Conservation (phyloP, 768 basidiomycete species). For the Pisolithus orientalis region DNA sequence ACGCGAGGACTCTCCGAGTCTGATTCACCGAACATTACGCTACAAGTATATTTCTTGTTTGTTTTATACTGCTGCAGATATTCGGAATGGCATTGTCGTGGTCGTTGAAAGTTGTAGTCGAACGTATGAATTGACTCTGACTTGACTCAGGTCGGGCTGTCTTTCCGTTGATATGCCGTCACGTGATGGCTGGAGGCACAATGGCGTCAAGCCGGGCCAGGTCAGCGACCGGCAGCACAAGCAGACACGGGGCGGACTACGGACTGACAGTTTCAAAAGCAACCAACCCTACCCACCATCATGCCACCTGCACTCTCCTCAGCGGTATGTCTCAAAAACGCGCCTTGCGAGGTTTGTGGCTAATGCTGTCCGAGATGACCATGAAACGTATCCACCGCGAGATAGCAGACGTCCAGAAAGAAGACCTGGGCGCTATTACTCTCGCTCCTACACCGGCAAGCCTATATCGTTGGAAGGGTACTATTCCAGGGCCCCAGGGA, state of each 20-base stretch:
- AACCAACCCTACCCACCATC: not conserved
- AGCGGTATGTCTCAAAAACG: constrained; percentile 8
- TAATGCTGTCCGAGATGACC: constrained; percentile 41
- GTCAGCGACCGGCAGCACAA: no score
- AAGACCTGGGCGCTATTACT: constrained; percentile 70
- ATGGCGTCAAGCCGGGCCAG: no score
- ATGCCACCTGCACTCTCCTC: constrained; percentile 25
- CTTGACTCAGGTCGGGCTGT: no score
- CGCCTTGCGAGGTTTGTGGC: not conserved
- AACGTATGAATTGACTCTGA: not conserved
- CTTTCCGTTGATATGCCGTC: not conserved
- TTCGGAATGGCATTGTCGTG: constrained; percentile 49
- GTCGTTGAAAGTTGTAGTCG: not conserved
- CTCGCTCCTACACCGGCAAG: constrained; percentile 61
- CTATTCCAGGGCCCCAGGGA: constrained; percentile 77
- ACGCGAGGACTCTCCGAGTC: constrained; percentile 76
- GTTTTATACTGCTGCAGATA: constrained; percentile 29
- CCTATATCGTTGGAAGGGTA: constrained; percentile 68
- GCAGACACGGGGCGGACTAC: not conserved
- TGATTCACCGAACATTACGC: constrained; percentile 72
- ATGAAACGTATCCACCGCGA: constrained; percentile 82
- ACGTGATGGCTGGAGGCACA: not conserved
- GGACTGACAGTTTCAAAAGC: constrained; percentile 7
- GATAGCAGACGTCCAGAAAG: constrained; percentile 73
- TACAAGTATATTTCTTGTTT: not conserved